A percentile compares a stretch with the other conserved stretches of the same genome.
Evolutionary conservation across 352 stramenopile genomes (phyloP).

Genomic region (Globisporangium sylvaticum): DNA sequence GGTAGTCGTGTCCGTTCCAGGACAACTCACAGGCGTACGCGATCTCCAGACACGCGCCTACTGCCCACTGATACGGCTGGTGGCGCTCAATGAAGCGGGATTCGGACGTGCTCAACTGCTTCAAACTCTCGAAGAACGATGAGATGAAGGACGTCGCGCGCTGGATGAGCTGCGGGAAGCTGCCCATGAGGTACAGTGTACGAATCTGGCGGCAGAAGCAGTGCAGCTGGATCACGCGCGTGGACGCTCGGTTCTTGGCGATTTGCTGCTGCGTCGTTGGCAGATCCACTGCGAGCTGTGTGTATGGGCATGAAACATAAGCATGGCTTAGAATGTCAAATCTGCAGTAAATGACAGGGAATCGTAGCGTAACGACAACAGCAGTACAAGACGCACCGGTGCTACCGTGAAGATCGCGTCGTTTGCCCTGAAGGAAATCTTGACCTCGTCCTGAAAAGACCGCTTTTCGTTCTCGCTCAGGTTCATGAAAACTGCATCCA

Average conservation of each 20-base stretch:
- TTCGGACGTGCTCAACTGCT: slow-evolving; percentile 18
- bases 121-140: slow-evolving; percentile 39
- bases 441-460: slow-evolving; percentile 19
- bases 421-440: slow-evolving; percentile 20
- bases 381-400: slow-evolving; percentile 29
- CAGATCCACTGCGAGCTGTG: slow-evolving; percentile 63
- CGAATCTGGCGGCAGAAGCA: slow-evolving; percentile 79
- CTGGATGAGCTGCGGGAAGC: slow-evolving; percentile 54
- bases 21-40: slow-evolving; percentile 72
- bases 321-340: neutral
- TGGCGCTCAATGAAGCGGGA: slow-evolving; percentile 25
- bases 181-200: slow-evolving; percentile 69
- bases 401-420: slow-evolving; percentile 63
- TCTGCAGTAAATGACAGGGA: neutral
- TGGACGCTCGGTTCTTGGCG: slow-evolving; percentile 44
- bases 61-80: slow-evolving; percentile 63
- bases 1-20: slow-evolving; percentile 64
- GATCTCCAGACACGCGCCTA: slow-evolving; percentile 71
- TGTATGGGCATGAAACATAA: neutral
- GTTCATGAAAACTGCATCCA: slow-evolving; percentile 71
- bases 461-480: slow-evolving; percentile 31
- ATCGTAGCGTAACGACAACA: neutral
- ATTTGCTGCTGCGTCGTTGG: slow-evolving; percentile 44
- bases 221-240: slow-evolving; percentile 56
- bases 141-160: slow-evolving; percentile 55